Evolutionary conservation across 495 filamentous ascomycete genomes (phyloP).

Genomic region (Penicillium canescens): DNA sequence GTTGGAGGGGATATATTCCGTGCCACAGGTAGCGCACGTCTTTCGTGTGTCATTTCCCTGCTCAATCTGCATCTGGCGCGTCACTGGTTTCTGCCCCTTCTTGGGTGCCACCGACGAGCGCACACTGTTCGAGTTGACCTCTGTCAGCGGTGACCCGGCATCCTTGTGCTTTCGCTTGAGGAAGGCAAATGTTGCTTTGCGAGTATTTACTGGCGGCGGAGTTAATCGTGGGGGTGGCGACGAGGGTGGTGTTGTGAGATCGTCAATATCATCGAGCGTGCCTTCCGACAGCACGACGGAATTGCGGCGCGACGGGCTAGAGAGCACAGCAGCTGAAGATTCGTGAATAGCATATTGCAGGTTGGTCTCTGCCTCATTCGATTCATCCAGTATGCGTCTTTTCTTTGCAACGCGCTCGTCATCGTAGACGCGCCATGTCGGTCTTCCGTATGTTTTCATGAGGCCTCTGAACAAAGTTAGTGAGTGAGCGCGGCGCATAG

Average conservation of each 20-base stretch:
- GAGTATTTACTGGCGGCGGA: slow-evolving; percentile 55
- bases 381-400: slow-evolving; percentile 47
- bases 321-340: slow-evolving; percentile 48
- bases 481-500: not conserved
- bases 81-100: slow-evolving; percentile 29
- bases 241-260: slow-evolving; percentile 51
- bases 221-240: slow-evolving; percentile 58
- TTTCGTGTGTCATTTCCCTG: slow-evolving; percentile 59
- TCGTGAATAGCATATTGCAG: slow-evolving; percentile 50
- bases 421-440: slow-evolving; percentile 50
- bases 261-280: slow-evolving; percentile 44
- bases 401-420: slow-evolving; percentile 48
- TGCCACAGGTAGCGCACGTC: slow-evolving; percentile 65
- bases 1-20: slow-evolving; percentile 71
- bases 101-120: slow-evolving; percentile 43
- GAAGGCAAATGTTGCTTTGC: slow-evolving; percentile 53
- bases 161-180: slow-evolving; percentile 55
- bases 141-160: slow-evolving; percentile 42
- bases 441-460: slow-evolving; percentile 55
- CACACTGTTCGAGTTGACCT: slow-evolving; percentile 54
- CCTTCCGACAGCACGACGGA: slow-evolving; percentile 47
- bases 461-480: slow-evolving; percentile 37
- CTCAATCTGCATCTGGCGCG: slow-evolving; percentile 69
- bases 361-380: slow-evolving; percentile 48
- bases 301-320: slow-evolving; percentile 51